Conservation (phyloP, 139 green algal genomes). For the Picochlorum sp. region DNA sequence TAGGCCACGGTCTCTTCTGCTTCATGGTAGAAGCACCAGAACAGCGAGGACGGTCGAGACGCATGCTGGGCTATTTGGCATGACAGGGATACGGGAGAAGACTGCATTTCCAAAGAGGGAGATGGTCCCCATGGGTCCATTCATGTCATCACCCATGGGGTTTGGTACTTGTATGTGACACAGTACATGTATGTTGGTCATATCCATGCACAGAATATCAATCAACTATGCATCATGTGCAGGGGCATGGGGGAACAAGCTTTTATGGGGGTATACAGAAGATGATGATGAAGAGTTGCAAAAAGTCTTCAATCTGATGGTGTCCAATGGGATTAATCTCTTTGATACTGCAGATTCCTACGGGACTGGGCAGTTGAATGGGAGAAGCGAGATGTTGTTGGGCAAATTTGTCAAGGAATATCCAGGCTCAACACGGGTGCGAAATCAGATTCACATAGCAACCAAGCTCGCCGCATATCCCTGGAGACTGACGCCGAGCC, state of each 20-base stretch:
- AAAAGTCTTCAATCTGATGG: conserved; percentile 73
- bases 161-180: conserved; percentile 55
- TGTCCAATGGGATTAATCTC: conserved; percentile 65
- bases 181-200: background rate
- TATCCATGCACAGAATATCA: conserved; percentile 10
- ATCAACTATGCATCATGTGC: background rate
- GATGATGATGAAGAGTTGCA: conserved; percentile 81
- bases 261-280: conserved; percentile 85
- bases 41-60: no score
- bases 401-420: conserved; percentile 62
- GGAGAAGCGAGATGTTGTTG: conserved; percentile 53
- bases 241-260: conserved; percentile 62
- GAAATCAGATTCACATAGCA: conserved; percentile 46
- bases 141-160: conserved; percentile 58
- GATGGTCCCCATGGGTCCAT: conserved; percentile 32
- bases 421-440: conserved; percentile 28
- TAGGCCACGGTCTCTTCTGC: no score
- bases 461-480: conserved; percentile 81
- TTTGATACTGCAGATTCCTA: conserved; percentile 84
- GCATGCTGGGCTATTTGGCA: no score
- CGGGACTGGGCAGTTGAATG: conserved; percentile 51
- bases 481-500: conserved; percentile 64
- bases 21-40: no score
- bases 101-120: background rate
- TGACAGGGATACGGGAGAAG: background rate